These are phyloP conservation scores for Fagopyrum homotropicum DNA, from an alignment of 148 eudicot species.

Conservation along the genomic window DNA sequence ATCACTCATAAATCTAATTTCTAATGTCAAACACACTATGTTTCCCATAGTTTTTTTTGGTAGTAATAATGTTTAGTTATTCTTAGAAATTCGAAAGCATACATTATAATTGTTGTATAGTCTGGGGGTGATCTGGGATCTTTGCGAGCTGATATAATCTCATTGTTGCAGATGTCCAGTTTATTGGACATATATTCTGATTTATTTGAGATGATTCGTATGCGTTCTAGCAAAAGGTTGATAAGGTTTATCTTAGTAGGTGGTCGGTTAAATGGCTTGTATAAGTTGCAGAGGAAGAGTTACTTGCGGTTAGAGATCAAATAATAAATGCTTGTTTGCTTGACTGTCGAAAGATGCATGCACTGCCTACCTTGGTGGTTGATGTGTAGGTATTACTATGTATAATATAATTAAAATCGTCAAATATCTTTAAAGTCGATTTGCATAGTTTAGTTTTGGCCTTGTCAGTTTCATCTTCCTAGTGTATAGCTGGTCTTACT, in stretches of 20 bases:
- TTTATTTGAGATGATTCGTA: not conserved
- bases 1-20: too few relatives aligned
- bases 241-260: not conserved
- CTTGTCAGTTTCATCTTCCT: not conserved
- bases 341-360: not conserved
- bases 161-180: not conserved
- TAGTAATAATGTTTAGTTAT: not conserved
- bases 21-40: too few relatives aligned
- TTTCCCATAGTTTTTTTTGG: too few relatives aligned
- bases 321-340: not conserved
- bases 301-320: not conserved
- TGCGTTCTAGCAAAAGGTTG: not conserved
- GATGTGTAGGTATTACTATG: not conserved
- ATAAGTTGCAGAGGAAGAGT: not conserved
- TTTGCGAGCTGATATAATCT: not conserved
- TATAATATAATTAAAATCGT: not conserved
- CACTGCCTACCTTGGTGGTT: not conserved
- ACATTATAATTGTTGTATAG: not conserved
- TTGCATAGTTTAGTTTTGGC: not conserved
- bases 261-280: not conserved
- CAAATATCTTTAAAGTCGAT: not conserved
- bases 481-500: not conserved
- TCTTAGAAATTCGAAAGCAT: not conserved
- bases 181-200: not conserved
- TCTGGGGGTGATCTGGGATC: not conserved